Conservation (phyloP, 441 rosid genomes). For the Adansonia gregorii region DNA sequence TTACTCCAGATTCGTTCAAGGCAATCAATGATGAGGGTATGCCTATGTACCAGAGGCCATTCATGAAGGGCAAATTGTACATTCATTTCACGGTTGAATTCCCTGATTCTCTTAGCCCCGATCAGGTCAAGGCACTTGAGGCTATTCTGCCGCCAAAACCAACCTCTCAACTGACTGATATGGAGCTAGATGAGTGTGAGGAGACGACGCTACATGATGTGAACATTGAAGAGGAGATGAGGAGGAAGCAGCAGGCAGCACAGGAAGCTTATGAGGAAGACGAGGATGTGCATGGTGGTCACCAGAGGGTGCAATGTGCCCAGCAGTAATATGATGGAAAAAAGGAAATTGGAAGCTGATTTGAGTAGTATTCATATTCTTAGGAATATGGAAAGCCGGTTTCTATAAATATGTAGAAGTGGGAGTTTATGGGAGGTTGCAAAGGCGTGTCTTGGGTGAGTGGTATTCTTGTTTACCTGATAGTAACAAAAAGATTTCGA, state of each 20-base stretch:
- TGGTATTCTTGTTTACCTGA: neutral
- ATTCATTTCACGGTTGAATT: slow-evolving; percentile 78
- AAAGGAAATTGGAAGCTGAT: neutral
- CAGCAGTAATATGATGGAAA: slow-evolving; percentile 58
- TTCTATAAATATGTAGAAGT: neutral
- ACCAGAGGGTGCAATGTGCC: slow-evolving; percentile 76
- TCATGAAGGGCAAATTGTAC: slow-evolving; percentile 81
- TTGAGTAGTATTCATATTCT: neutral
- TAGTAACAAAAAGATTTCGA: too few species aligned
- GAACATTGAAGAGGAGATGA: slow-evolving; percentile 75
- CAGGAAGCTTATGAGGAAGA: slow-evolving; percentile 78
- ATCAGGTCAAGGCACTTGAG: slow-evolving; percentile 68
- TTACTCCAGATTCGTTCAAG: slow-evolving; percentile 61
- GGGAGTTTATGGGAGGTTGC: neutral
- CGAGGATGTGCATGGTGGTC: slow-evolving; percentile 61
- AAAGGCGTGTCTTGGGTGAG: neutral
- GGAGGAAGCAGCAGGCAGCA: slow-evolving; percentile 63
- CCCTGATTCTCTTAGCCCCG: slow-evolving; percentile 65
- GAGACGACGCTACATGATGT: slow-evolving; percentile 79
- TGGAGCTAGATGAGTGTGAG: slow-evolving; percentile 83
- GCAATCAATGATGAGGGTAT: slow-evolving; percentile 81
- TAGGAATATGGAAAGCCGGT: neutral
- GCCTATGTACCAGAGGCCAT: slow-evolving; percentile 69
- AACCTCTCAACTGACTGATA: slow-evolving; percentile 45
- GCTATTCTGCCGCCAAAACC: slow-evolving; percentile 53